A percentile compares a stretch with the other conserved stretches of the same genome.
Evolutionary conservation across 345 rosid genomes (phyloP).

Genomic region (Eucalyptus globulus): DNA sequence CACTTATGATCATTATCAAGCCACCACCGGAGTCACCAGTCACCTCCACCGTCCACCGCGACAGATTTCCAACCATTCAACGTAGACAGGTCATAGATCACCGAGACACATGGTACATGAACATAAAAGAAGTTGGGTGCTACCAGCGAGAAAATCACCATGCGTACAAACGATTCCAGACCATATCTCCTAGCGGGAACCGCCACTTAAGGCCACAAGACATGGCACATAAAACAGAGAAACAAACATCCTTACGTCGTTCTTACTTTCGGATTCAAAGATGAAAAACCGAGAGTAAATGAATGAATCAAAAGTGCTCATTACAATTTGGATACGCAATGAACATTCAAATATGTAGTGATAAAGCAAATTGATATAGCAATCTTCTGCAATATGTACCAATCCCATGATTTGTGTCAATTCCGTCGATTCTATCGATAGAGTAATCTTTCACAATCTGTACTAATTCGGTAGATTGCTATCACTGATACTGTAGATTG

Average conservation of each 20-base stretch:
- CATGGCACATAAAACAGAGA: background rate
- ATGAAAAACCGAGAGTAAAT: background rate
- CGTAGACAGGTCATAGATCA: background rate
- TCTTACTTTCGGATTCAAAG: background rate
- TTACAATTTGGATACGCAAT: background rate
- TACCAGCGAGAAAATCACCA: background rate
- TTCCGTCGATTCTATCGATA: too few species aligned
- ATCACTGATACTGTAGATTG: too few species aligned
- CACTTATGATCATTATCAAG: too few species aligned
- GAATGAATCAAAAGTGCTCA: background rate
- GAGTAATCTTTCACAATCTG: too few species aligned
- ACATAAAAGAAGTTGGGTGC: background rate
- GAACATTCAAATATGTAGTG: accelerated
- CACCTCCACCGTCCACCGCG: too few species aligned
- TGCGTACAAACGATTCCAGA: background rate
- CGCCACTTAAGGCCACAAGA: background rate
- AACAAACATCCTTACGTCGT: background rate
- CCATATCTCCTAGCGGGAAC: background rate
- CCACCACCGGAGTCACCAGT: too few species aligned
- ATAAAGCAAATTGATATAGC: too few species aligned
- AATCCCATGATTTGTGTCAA: too few species aligned
- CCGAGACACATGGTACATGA: background rate
- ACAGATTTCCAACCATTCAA: background rate
- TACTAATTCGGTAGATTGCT: too few species aligned
- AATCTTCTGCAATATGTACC: too few species aligned